Evolutionary conservation across 2,329 filamentous ascomycete species (phyloP), one percentile per base, ranked within the genome.

Genomic region (Phoma herbarum): DNA sequence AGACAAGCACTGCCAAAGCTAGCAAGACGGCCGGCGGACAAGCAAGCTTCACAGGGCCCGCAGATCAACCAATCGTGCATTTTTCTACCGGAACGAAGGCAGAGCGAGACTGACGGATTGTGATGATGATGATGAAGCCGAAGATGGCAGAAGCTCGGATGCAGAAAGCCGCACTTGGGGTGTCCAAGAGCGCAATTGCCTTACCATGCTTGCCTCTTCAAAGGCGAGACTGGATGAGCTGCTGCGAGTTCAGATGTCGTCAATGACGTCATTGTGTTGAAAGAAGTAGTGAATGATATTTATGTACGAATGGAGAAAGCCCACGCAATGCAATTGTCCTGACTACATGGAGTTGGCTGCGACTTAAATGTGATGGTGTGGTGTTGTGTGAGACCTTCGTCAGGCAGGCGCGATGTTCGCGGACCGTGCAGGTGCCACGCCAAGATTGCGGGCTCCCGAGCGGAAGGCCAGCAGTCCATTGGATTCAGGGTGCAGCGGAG

Each of bases 401-500:
- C 18, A 39, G 25, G 44, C 20, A 43, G 44, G 33, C 28, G 20
- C 33, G 43, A 25, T 37, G 33, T 33, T 54, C 28, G 52, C 28
- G 47, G 35, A 23, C 29, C 45, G 55, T 53, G 51, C 42, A 43
- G 37, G 37, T 29, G 57, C 46, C 54, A 51, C 43, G 57, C 57
- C 22, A 43, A 26, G 41, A 48, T 43, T 59, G 47, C 51, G 41
- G 42, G 47, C 51, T 52, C 39, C 57, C 51, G 57, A 6, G 20
- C 39, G 20, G 20, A 42, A 46, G 41, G 45, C 39, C 52, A 50
- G 51, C 22, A 46, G 51, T 48, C 44, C 52, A 39, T 41, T 49
- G 57, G 42, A 49, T 55, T 55, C 57, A 56, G 57, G 51, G 47
- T 55, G 52, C 57, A 44, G 10, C 43, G 48, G 42, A 44, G 10